These are phyloP conservation scores for Chytriomyces sp. DNA, from an alignment of 192 early-diverging fungal genomes.

Conservation along the genomic window DNA sequence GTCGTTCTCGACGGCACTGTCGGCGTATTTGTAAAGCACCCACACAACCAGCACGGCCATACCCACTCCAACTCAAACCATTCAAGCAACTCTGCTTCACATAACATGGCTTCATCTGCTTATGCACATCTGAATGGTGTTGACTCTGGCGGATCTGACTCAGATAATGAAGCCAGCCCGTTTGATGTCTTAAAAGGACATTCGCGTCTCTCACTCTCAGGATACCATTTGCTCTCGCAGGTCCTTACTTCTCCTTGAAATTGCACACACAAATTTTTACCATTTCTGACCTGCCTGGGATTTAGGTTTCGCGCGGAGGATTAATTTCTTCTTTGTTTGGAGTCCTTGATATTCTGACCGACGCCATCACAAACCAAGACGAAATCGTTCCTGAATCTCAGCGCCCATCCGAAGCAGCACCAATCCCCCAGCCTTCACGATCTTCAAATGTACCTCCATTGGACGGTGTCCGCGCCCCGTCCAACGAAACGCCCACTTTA, in stretches of 20 bases:
- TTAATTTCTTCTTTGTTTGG: slow-evolving; percentile 92
- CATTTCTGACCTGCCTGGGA: slow-evolving; percentile 63
- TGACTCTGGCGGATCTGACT: slow-evolving; percentile 31
- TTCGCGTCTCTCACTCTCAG: background rate
- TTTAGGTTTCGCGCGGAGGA: slow-evolving; percentile 83
- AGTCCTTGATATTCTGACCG: slow-evolving; percentile 88
- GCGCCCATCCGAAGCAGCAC: no score
- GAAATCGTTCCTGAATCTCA: background rate
- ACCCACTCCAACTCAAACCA: slow-evolving; percentile 34
- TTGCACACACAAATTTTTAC: background rate
- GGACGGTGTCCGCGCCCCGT: slow-evolving; percentile 1
- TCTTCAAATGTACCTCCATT: background rate
- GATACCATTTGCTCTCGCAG: background rate
- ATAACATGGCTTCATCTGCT: background rate
- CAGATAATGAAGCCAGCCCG: slow-evolving; percentile 44
- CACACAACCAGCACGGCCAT: slow-evolving; percentile 34
- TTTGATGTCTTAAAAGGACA: slow-evolving; percentile 16
- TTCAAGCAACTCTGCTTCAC: background rate
- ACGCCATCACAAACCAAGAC: slow-evolving; percentile 50
- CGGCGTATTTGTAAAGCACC: slow-evolving; percentile 81
- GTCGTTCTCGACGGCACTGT: slow-evolving; percentile 95
- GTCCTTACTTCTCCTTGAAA: background rate
- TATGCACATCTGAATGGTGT: slow-evolving; percentile 17
- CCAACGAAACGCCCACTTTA: background rate
- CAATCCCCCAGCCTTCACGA: background rate